Evolutionary conservation across 2,329 filamentous ascomycete species (phyloP).

Genomic region (Aphanocladium album): DNA sequence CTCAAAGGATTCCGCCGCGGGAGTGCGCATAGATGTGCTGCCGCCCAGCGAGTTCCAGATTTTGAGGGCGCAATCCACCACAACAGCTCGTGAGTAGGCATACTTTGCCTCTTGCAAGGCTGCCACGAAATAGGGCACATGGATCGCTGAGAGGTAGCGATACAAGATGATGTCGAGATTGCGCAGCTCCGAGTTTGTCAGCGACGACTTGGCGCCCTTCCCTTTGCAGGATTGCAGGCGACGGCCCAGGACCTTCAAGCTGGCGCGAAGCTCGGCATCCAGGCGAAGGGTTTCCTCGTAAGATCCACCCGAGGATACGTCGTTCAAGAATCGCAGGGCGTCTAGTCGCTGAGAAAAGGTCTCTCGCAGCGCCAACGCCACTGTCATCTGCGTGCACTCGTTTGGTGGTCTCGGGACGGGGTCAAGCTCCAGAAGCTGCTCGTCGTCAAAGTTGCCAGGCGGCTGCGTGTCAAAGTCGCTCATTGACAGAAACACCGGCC

Average conservation of each 20-base stretch:
- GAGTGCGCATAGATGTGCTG: constrained; percentile 22
- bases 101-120: constrained; percentile 39
- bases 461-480: constrained; percentile 44
- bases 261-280: constrained; percentile 35
- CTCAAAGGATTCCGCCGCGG: neutral
- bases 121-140: constrained; percentile 45
- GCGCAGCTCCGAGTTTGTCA: constrained; percentile 36
- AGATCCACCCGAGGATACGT: constrained; percentile 28
- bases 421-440: constrained; percentile 33
- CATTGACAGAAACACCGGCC: constrained; percentile 38
- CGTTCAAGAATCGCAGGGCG: constrained; percentile 39
- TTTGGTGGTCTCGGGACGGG: constrained; percentile 27
- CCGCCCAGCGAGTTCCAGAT: constrained; percentile 34
- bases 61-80: constrained; percentile 43
- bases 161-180: constrained; percentile 47
- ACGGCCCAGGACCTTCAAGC: constrained; percentile 37
- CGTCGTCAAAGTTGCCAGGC: constrained; percentile 47
- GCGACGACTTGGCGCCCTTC: constrained; percentile 16
- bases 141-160: constrained; percentile 51
- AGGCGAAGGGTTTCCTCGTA: constrained; percentile 43
- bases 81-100: constrained; percentile 45
- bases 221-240: constrained; percentile 24
- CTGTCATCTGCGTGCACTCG: constrained; percentile 36
- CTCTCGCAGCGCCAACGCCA: constrained; percentile 37
- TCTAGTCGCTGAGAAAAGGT: constrained; percentile 40